Conservation (phyloP, 1,284 basidiomycete species). For the Hemileia vastatrix region DNA sequence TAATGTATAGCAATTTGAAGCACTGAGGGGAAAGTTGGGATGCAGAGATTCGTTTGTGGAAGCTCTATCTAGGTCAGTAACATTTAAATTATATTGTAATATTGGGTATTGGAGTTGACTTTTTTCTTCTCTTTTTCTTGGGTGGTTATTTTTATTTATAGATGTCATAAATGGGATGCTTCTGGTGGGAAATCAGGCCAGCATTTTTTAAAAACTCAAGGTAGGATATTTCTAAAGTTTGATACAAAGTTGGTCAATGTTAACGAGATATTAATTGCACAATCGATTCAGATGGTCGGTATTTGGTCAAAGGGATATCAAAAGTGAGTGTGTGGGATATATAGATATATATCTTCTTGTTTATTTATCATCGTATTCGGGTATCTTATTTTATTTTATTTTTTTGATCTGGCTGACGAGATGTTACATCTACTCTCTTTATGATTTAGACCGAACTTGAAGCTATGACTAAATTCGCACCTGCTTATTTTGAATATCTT, state of each 20-base stretch:
- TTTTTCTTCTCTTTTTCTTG: no score
- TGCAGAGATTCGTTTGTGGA: no score
- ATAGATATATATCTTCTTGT: no score
- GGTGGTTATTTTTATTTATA: slow-evolving; percentile 81
- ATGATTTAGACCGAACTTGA: slow-evolving; percentile 68
- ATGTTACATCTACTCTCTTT: no score
- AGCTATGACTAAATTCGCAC: slow-evolving; percentile 92
- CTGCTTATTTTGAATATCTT: slow-evolving; percentile 97
- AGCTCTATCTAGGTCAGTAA: no score
- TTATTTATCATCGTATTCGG: no score
- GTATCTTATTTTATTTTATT: no score
- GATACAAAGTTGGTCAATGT: background rate
- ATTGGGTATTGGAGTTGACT: no score
- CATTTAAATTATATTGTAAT: no score
- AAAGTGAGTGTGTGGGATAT: slow-evolving; percentile 51
- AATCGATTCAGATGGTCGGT: slow-evolving; percentile 67
- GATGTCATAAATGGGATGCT: slow-evolving; percentile 94
- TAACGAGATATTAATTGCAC: background rate
- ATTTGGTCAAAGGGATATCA: slow-evolving; percentile 95
- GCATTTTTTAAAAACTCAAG: slow-evolving; percentile 88
- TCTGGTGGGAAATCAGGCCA: slow-evolving; percentile 94
- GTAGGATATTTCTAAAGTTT: slow-evolving; percentile 48
- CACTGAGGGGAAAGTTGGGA: slow-evolving; percentile 78
- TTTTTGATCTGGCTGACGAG: no score
- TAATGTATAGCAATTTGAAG: slow-evolving; percentile 86